These are phyloP conservation scores for Russula ochroleuca DNA, from an alignment of 768 basidiomycete genomes.

Conservation along the genomic window DNA sequence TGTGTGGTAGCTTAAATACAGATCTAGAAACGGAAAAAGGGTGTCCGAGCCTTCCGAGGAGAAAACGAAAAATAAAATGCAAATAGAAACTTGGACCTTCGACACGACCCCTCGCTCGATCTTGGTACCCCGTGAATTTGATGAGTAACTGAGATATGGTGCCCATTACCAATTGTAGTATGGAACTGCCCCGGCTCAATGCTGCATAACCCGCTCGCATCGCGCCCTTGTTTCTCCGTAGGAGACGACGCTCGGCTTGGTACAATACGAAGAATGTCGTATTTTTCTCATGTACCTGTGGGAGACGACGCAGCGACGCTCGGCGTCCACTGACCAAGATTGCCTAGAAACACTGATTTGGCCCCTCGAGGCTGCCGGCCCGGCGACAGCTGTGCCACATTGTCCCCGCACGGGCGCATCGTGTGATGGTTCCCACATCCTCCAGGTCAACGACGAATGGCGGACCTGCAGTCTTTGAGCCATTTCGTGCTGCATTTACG, in stretches of 20 bases:
- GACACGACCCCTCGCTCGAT: conserved; percentile 23
- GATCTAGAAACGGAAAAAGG: conserved; percentile 16
- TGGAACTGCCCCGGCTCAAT: not conserved
- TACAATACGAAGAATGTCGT: not conserved
- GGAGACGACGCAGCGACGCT: not conserved
- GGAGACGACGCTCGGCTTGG: not conserved
- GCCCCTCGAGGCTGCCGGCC: not conserved
- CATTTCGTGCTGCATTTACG: not conserved
- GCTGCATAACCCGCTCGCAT: not conserved
- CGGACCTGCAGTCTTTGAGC: not conserved
- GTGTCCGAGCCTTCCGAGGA: conserved; percentile 22
- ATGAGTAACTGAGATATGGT: conserved; percentile 21
- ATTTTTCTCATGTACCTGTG: not conserved
- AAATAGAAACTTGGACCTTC: conserved; percentile 18
- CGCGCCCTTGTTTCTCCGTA: not conserved
- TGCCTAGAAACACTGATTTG: not conserved
- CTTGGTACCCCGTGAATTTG: conserved; percentile 25
- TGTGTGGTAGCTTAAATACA: conserved; percentile 21
- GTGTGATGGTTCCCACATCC: not conserved
- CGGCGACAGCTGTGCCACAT: not conserved
- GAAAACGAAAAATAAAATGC: conserved; percentile 18
- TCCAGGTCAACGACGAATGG: not conserved
- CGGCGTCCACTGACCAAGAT: not conserved
- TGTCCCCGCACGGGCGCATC: too few relatives aligned
- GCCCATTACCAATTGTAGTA: conserved; percentile 11